Conservation (phyloP, 2,329 filamentous ascomycete genomes). For the Dactylellina parvicollis region DNA sequence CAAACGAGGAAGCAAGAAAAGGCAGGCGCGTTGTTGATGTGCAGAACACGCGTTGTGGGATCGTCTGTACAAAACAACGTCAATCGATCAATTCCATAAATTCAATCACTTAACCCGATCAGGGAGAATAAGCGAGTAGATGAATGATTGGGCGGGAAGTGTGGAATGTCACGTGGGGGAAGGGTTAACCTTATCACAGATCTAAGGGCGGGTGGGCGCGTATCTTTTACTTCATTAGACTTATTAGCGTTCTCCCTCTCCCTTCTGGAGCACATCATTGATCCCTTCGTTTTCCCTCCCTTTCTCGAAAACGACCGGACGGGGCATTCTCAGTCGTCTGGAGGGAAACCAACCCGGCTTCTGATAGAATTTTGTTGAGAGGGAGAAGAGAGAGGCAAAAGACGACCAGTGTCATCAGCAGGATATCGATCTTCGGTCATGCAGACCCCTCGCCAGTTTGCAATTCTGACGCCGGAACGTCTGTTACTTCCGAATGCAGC, state of each 20-base stretch:
- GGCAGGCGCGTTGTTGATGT: conserved; percentile 27
- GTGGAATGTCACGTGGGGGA: conserved; percentile 40
- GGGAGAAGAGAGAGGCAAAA: background rate
- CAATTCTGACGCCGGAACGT: no score
- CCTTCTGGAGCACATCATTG: background rate
- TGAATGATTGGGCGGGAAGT: conserved; percentile 24
- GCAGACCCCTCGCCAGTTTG: no score
- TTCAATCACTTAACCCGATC: conserved; percentile 31
- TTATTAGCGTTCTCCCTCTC: background rate
- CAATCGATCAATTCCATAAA: no score
- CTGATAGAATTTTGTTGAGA: no score
- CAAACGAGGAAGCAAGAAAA: background rate
- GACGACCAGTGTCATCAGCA: background rate
- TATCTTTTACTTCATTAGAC: background rate
- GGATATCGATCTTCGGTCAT: background rate
- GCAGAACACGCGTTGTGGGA: conserved; percentile 42
- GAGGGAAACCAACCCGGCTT: no score
- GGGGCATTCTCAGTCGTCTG: no score
- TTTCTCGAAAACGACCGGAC: no score
- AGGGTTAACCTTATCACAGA: background rate
- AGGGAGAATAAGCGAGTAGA: conserved; percentile 15
- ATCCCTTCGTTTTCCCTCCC: background rate
- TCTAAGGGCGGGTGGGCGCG: background rate
- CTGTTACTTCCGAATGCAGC: background rate
- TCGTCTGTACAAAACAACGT: conserved; percentile 8